Conservation (phyloP, 768 basidiomycete species). For the Mycena belliarum region DNA sequence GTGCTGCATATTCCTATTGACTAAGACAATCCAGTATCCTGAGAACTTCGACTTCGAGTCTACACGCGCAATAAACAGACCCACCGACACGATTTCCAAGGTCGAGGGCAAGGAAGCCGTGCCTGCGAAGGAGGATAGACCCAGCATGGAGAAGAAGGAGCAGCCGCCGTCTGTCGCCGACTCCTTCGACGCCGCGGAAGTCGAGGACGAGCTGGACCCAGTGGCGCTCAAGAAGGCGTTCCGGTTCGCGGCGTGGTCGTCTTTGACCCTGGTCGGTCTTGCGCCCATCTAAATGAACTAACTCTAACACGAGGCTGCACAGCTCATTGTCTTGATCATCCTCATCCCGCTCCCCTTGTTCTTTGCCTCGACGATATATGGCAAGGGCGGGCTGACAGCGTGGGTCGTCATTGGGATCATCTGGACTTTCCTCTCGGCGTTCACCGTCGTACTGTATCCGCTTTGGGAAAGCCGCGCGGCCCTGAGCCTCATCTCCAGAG, state of each 20-base stretch:
- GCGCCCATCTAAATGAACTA: not conserved
- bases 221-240: conserved; percentile 71
- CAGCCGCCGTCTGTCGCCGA: conserved; percentile 35
- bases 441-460: conserved; percentile 81
- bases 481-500: conserved; percentile 55
- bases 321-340: conserved; percentile 64
- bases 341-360: conserved; percentile 86
- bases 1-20: not conserved
- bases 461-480: conserved; percentile 81
- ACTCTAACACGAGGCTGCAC: conserved; percentile 1
- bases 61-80: conserved; percentile 75
- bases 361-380: conserved; percentile 75
- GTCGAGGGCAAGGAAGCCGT: conserved; percentile 6
- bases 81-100: conserved; percentile 23
- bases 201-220: conserved; percentile 64
- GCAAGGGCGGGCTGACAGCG: conserved; percentile 61
- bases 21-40: conserved; percentile 53
- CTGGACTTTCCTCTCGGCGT: conserved; percentile 80
- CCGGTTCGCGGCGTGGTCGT: conserved; percentile 77
- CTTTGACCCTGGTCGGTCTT: conserved; percentile 57
- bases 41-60: conserved; percentile 80
- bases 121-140: conserved; percentile 3
- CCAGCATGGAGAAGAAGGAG: conserved; percentile 37
- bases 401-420: conserved; percentile 84
- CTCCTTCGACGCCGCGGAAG: conserved; percentile 37